Conservation (phyloP, 805 yeast species). For the Deakozyma indianensis region DNA sequence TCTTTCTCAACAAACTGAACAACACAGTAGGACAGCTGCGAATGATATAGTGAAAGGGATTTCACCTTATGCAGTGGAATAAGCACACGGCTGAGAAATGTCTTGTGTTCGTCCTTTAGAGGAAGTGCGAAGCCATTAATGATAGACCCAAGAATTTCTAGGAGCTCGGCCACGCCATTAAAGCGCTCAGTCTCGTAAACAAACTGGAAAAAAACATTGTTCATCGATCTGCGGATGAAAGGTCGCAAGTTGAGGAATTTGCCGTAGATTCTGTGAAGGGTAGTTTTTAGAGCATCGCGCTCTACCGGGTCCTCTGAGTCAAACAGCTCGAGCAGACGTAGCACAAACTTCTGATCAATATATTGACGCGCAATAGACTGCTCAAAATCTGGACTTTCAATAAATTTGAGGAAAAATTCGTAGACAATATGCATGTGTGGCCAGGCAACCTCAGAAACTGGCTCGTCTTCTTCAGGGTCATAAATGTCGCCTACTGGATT, state of each 20-base stretch:
- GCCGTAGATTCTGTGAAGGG: conserved; percentile 91
- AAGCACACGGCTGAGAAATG: conserved; percentile 71
- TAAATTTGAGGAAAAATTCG: conserved; percentile 83
- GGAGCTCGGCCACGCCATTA: conserved; percentile 87
- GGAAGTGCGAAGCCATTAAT: conserved; percentile 98
- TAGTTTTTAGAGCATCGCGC: conserved; percentile 87
- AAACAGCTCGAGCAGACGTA: conserved; percentile 70
- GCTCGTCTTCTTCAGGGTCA: conserved; percentile 99
- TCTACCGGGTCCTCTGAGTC: conserved; percentile 96
- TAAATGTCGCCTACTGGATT: conserved; percentile 92
- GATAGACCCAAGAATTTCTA: conserved; percentile 90
- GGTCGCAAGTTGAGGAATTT: conserved; percentile 82
- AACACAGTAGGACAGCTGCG: conserved; percentile 92
- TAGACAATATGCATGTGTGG: conserved; percentile 97
- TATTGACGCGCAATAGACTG: conserved; percentile 86
- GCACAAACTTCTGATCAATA: conserved; percentile 81
- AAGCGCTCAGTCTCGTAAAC: conserved; percentile 91
- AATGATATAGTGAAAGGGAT: conserved; percentile 80
- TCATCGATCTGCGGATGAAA: conserved; percentile 80
- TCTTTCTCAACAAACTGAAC: conserved; percentile 95
- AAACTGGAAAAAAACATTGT: conserved; percentile 84
- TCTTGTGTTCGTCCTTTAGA: conserved; percentile 90
- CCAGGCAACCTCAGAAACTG: conserved; percentile 93
- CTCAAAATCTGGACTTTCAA: conserved; percentile 89
- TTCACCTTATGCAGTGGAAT: conserved; percentile 89